Evolutionary conservation across 805 yeast genomes (phyloP).

Genomic region (Ogataea ramenticola): DNA sequence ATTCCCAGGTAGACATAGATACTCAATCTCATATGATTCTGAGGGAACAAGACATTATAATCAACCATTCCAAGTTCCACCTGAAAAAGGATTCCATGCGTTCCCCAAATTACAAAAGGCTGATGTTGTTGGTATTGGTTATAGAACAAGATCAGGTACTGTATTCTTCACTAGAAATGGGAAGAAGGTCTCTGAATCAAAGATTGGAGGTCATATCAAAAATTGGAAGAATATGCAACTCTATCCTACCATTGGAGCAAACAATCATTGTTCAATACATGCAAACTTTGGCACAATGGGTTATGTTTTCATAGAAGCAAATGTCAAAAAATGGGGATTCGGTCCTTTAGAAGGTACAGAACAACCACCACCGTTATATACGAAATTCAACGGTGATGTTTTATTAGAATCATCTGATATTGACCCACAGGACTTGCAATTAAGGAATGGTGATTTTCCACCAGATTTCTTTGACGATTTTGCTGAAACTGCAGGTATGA

Average conservation of each 20-base stretch:
- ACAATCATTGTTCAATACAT: constrained; percentile 72
- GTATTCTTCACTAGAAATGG: constrained; percentile 94
- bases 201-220: constrained; percentile 70
- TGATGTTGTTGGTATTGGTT: constrained; percentile 91
- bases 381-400: constrained; percentile 70
- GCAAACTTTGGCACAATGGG: constrained; percentile 91
- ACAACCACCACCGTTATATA: constrained; percentile 92
- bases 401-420: constrained; percentile 56
- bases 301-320: constrained; percentile 84
- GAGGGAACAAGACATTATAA: constrained; percentile 73
- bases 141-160: constrained; percentile 74
- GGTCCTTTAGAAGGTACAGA: constrained; percentile 86
- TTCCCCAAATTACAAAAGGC: constrained; percentile 66
- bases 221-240: constrained; percentile 64
- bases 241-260: constrained; percentile 88
- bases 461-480: constrained; percentile 35
- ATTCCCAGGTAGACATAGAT: constrained; percentile 84
- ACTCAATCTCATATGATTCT: constrained; percentile 83
- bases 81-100: constrained; percentile 37
- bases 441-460: constrained; percentile 38
- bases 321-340: constrained; percentile 92
- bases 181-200: constrained; percentile 74
- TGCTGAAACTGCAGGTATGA: neutral
- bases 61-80: constrained; percentile 53
- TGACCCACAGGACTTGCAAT: constrained; percentile 39